These are phyloP conservation scores for Poteriospumella lacustris DNA, from an alignment of 108 stramenopile genomes.

Conservation along the genomic window DNA sequence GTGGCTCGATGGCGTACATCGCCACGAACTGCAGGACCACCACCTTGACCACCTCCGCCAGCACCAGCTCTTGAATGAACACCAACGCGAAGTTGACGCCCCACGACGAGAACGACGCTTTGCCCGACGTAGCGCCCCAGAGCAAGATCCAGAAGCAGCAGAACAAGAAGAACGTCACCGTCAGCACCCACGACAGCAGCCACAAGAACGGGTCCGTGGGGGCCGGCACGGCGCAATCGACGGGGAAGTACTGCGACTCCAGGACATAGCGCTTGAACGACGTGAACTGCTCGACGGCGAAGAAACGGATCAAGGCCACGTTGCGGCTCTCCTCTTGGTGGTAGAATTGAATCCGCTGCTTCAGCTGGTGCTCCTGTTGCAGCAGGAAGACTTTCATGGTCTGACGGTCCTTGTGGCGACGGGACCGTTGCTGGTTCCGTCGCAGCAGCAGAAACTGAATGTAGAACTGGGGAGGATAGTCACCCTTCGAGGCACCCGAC, in stretches of 20 bases:
- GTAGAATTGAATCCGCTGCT: background rate
- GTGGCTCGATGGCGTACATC: background rate
- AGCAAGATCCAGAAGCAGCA: background rate
- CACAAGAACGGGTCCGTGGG: background rate
- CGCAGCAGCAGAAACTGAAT: background rate
- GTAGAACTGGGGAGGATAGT: background rate
- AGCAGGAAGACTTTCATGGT: too few relatives aligned
- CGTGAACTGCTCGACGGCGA: background rate
- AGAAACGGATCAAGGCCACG: background rate
- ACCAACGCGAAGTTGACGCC: background rate
- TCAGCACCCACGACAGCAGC: background rate
- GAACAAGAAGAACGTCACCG: background rate
- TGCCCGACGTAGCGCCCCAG: background rate
- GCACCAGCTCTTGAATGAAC: background rate
- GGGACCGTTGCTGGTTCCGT: background rate
- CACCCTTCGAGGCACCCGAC: background rate
- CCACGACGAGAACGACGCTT: background rate
- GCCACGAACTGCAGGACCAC: background rate
- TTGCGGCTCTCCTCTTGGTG: background rate
- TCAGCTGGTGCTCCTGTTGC: background rate
- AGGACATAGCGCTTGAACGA: conserved; percentile 4
- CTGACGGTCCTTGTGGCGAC: too few relatives aligned
- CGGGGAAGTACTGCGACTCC: background rate
- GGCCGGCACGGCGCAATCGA: background rate
- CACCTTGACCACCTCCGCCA: background rate